Evolutionary conservation across 345 rosid genomes (phyloP).

Genomic region (Eucalyptus rudis): DNA sequence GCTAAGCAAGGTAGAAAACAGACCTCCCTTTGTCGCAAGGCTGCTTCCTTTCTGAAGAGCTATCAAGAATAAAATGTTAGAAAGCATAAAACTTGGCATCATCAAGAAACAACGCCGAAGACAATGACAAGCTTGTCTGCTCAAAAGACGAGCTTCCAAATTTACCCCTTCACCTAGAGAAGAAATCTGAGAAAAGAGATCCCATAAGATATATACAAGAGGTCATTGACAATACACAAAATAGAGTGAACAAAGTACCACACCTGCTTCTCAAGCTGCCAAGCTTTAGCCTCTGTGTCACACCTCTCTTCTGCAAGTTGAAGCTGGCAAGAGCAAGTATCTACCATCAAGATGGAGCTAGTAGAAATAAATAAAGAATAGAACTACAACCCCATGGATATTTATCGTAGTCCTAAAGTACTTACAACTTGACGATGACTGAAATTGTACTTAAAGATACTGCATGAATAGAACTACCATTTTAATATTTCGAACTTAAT

Average conservation of each 20-base stretch:
- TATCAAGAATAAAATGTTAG: not conserved
- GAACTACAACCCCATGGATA: not conserved
- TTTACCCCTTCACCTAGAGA: constrained; percentile 83
- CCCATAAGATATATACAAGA: not conserved
- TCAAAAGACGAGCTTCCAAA: constrained; percentile 65
- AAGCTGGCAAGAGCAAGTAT: constrained; percentile 44
- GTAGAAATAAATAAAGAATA: not conserved
- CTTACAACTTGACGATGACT: not conserved
- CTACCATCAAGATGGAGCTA: not conserved
- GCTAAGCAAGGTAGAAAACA: not conserved
- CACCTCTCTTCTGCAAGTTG: constrained; percentile 76
- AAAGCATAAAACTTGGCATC: not conserved
- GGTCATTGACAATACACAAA: not conserved
- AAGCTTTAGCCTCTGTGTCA: constrained; percentile 76
- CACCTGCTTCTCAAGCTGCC: constrained; percentile 84
- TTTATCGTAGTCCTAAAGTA: not conserved
- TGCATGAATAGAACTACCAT: not conserved
- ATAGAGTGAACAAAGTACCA: not conserved
- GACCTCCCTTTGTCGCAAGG: constrained; percentile 88
- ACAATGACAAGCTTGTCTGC: constrained; percentile 44
- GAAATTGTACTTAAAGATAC: not conserved
- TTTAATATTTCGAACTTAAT: not conserved
- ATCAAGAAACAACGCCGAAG: not conserved
- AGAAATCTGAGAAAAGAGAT: constrained; percentile 42
- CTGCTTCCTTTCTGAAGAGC: constrained; percentile 75